phyloP scores from a whole-genome alignment of 2,329 filamentous ascomycete species.

The Neofusicoccum cordaticola region DNA sequence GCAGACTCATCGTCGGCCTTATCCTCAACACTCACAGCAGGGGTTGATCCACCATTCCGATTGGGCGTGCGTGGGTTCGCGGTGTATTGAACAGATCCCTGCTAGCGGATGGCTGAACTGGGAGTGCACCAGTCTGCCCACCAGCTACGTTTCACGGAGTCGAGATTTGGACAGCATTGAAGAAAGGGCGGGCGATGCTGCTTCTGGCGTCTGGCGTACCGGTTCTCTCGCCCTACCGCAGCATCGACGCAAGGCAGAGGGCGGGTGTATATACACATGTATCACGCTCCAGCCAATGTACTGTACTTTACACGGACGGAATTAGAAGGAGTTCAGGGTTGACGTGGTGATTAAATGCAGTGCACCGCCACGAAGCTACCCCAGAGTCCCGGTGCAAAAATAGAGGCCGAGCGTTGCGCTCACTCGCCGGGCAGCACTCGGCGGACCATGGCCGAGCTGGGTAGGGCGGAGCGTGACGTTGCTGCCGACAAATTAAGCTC shows the following conservation, averaged over 20 bases:
- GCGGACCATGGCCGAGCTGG: background rate
- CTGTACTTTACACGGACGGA: background rate
- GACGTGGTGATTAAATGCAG: background rate
- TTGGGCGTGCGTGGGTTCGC: background rate
- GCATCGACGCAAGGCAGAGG: background rate
- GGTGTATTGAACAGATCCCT: background rate
- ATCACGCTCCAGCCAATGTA: background rate
- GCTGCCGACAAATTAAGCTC: background rate
- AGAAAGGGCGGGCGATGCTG: background rate
- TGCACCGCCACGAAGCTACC: too few species aligned
- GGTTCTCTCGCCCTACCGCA: background rate
- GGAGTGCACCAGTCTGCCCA: background rate
- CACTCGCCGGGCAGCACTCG: background rate
- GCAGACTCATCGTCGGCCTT: slow-evolving; percentile 83
- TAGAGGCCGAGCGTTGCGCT: background rate
- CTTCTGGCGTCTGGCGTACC: slow-evolving; percentile 3
- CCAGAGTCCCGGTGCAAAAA: background rate
- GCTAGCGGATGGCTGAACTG: background rate
- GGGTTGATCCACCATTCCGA: slow-evolving; percentile 37
- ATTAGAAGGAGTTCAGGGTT: background rate
- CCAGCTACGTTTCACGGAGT: background rate
- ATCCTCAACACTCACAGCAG: slow-evolving; percentile 87
- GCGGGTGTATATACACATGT: slow-evolving; percentile 1
- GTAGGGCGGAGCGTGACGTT: background rate
- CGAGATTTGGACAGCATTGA: background rate